Base-by-base conservation (phyloP, 192 early-diverging fungal genomes). In the Thamnidium elegans region DNA sequence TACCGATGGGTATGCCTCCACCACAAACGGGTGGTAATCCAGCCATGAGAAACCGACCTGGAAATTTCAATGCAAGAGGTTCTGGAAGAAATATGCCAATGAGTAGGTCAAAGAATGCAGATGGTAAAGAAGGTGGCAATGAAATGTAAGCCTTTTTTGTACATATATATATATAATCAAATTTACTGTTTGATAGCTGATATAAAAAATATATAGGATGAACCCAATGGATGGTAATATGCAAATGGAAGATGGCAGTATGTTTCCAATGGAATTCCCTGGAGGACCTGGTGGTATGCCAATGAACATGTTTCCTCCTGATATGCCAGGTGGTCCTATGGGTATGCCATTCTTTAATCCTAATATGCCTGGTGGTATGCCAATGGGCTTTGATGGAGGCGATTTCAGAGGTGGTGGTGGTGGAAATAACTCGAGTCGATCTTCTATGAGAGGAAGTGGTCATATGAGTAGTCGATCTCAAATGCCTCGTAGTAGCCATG, bases 291-390 rank as follows among this genome's bases (percentile, higher is more conserved):
- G 58, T 59, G 43, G 66, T 44, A 71, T 74, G 47, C 54, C 72
- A 2, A 74, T 58, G 53, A 59, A 60, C 3, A 74, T 78, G 64
- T 75, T 65, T 7, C 67, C 69, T 62, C 71, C 68, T 23, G 73
- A 71, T 13, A 75, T 79, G 75, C 39, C 55, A 11, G 62, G 66
- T 5, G 61, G 66, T 23, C 65, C 66, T 0, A 72, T 72, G 71
- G 56, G 56, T 3, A 69, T 71, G 63, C 63, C 69, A 5, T 75
- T 78, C 56, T 69, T 69, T 36, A 79, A 67, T 34, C 43, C 63
- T 15, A 65, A 69, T 50, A 69, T 69, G 55, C 64, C 52, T n/a
- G 72, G 67, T 34, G 72, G 36, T 39, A 39, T 62, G 0, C 69
- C 68, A 17, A 67, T 60, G 56, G 68, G 70, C 3, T 69, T 63